These are phyloP conservation scores for Talaromyces adpressus DNA, from an alignment of 495 filamentous ascomycete genomes.

Conservation along the genomic window DNA sequence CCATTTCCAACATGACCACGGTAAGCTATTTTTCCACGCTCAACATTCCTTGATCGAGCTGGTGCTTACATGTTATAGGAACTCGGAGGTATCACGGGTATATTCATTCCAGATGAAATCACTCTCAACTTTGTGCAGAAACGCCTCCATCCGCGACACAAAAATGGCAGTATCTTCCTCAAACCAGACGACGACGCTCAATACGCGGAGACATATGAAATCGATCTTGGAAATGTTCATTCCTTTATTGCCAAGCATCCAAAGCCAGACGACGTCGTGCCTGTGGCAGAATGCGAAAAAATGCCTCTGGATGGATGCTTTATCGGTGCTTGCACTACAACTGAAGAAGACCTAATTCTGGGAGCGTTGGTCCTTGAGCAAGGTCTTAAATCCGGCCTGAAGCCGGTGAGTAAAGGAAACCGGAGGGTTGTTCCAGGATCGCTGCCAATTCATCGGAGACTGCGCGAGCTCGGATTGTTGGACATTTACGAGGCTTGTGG, in stretches of 20 bases:
- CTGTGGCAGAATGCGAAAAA: constrained; percentile 21
- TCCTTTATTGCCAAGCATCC: constrained; percentile 34
- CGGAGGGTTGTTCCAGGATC: constrained; percentile 35
- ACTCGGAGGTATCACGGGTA: constrained; percentile 37
- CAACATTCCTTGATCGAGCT: not conserved
- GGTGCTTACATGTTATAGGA: constrained; percentile 19
- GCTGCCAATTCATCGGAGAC: constrained; percentile 24
- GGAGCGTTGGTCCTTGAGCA: constrained; percentile 31
- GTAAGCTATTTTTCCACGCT: constrained; percentile 12
- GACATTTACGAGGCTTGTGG: constrained; percentile 34
- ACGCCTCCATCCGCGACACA: constrained; percentile 24
- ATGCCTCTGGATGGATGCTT: constrained; percentile 37
- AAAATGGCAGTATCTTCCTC: constrained; percentile 24
- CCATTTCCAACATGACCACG: constrained; percentile 42
- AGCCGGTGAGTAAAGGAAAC: constrained; percentile 22
- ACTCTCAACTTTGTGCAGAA: constrained; percentile 26
- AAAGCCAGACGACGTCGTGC: constrained; percentile 39
- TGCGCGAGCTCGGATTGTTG: constrained; percentile 25
- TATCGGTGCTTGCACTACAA: constrained; percentile 44
- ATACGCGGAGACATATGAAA: constrained; percentile 27
- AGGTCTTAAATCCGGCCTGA: constrained; percentile 24
- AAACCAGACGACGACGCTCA: constrained; percentile 28
- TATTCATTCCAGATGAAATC: constrained; percentile 32
- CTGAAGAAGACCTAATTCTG: constrained; percentile 39
- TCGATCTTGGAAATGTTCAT: constrained; percentile 31